Conservation (phyloP, 1,139 yeast genomes). For the Yamadazyma sp. region DNA sequence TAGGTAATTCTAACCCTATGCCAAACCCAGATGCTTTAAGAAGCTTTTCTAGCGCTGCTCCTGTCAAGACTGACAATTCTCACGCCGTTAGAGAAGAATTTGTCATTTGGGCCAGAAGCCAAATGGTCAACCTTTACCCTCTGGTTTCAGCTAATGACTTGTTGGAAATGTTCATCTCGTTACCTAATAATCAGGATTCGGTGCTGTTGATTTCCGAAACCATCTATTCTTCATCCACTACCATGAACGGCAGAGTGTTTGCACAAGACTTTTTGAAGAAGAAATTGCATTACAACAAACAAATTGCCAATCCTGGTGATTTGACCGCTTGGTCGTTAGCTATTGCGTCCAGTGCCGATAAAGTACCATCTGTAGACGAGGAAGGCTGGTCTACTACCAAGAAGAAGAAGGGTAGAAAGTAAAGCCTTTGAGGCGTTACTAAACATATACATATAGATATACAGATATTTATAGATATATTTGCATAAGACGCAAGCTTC, state of each 20-base stretch:
- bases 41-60: constrained; percentile 42
- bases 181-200: constrained; percentile 72
- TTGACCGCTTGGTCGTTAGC: constrained; percentile 71
- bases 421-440: background rate
- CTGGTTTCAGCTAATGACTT: constrained; percentile 77
- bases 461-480: no score
- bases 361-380: constrained; percentile 51
- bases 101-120: constrained; percentile 78
- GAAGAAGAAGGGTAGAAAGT: constrained; percentile 53
- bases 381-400: constrained; percentile 74
- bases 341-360: constrained; percentile 48
- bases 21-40: constrained; percentile 46
- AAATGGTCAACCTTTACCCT: constrained; percentile 70
- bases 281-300: constrained; percentile 68
- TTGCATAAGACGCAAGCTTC: no score
- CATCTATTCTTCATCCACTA: constrained; percentile 83
- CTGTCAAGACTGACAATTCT: constrained; percentile 26
- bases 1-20: constrained; percentile 9
- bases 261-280: constrained; percentile 86
- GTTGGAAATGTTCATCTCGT: constrained; percentile 72
- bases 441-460: no score
- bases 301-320: constrained; percentile 44
- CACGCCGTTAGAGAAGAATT: constrained; percentile 61
- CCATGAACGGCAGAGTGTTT: constrained; percentile 94
- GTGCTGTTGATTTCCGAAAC: constrained; percentile 89